phyloP scores from a whole-genome alignment of 371 early-diverging fungal species.

The Zopfochytrium polystomum region DNA sequence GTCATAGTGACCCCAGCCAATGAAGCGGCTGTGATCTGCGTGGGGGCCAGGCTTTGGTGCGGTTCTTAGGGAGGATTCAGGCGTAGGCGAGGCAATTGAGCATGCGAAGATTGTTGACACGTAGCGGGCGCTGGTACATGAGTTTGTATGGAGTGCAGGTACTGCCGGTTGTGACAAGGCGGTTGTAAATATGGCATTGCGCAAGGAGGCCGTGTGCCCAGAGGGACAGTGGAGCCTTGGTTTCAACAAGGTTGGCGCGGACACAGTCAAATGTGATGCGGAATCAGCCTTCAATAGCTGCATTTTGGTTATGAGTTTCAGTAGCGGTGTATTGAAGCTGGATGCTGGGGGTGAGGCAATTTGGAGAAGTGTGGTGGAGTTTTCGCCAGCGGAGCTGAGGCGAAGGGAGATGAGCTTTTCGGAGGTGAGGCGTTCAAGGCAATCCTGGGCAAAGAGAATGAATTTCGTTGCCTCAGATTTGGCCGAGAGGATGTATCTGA shows the following conservation, averaged over 20 bases:
- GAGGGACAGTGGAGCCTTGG: conserved; percentile 2
- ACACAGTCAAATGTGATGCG: conserved; percentile 8
- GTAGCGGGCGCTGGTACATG: neutral
- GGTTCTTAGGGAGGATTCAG: neutral
- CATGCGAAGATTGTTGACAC: conserved; percentile 5
- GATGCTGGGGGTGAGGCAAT: no score
- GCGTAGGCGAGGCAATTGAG: conserved; percentile 14
- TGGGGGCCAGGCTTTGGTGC: neutral
- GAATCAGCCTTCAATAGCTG: conserved; percentile 18
- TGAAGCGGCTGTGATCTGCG: conserved; percentile 3
- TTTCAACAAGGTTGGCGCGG: neutral
- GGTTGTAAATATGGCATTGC: conserved; percentile 4
- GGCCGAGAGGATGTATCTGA: no score
- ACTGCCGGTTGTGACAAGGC: conserved; percentile 1
- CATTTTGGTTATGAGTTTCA: conserved; percentile 13
- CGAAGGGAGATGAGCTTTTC: no score
- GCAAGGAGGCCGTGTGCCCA: conserved; percentile 5
- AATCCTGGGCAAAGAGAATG: no score
- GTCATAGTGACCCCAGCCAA: conserved; percentile 4
- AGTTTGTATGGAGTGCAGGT: conserved; percentile 3
- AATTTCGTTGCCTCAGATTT: no score
- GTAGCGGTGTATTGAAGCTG: neutral
- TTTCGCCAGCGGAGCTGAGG: no score
- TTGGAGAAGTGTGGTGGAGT: no score
- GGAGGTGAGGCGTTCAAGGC: no score